These are phyloP conservation scores for Strobilomyces dryophilus DNA, from an alignment of 768 basidiomycete genomes.

Conservation along the genomic window DNA sequence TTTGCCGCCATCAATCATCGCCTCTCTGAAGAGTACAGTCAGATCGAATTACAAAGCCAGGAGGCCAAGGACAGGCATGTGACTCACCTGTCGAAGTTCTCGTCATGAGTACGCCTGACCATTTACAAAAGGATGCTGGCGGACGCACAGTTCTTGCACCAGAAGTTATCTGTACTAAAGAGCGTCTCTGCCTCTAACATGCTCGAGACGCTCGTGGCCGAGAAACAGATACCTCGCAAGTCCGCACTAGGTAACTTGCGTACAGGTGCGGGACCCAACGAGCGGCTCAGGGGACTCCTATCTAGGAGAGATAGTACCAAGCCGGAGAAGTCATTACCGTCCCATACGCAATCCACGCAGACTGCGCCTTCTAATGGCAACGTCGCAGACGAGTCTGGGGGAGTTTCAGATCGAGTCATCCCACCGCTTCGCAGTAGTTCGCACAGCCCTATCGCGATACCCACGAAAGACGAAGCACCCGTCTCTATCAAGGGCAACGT, in stretches of 20 bases:
- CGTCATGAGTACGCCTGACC: conserved; percentile 12
- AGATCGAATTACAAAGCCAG: conserved; percentile 75
- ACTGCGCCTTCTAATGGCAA: conserved; percentile 9
- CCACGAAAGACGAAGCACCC: conserved; percentile 4
- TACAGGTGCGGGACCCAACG: conserved; percentile 26
- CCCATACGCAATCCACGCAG: conserved; percentile 22
- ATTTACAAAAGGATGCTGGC: conserved; percentile 60
- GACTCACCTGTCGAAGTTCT: conserved; percentile 4
- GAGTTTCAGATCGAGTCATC: conserved; percentile 16
- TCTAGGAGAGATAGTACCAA: conserved; percentile 25
- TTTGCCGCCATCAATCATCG: conserved; percentile 90
- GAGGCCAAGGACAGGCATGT: conserved; percentile 81
- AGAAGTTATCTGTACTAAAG: conserved; percentile 70
- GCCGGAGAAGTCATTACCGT: conserved; percentile 27
- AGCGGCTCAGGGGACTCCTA: conserved; percentile 37
- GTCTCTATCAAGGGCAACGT: conserved; percentile 1
- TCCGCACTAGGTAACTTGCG: conserved; percentile 25
- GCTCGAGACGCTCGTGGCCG: conserved; percentile 81
- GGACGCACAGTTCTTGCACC: conserved; percentile 74
- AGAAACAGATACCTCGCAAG: conserved; percentile 58
- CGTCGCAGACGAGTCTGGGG: conserved; percentile 11
- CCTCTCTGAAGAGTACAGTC: conserved; percentile 79
- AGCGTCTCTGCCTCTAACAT: conserved; percentile 69
- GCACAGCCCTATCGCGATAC: conserved; percentile 5
- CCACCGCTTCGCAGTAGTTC: conserved; percentile 23